Conservation (phyloP, 192 early-diverging fungal genomes). For the Cetraspora pellucida region DNA sequence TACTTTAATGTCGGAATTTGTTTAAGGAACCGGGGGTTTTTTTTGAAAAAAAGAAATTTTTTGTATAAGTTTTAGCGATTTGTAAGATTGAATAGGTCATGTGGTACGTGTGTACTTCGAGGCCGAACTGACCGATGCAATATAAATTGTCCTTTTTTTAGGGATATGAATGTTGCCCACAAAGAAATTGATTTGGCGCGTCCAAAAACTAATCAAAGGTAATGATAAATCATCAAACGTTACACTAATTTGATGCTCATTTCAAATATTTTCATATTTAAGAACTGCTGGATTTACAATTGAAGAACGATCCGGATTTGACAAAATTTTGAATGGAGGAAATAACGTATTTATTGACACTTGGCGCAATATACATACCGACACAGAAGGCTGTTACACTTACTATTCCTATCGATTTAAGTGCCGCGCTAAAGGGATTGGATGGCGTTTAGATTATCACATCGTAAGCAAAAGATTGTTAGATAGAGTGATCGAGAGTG, state of each 20-base stretch:
- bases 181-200: conserved; percentile 71
- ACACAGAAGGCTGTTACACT: conserved; percentile 66
- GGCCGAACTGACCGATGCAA: neutral
- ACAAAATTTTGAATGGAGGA: conserved; percentile 55
- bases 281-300: conserved; percentile 81
- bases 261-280: neutral
- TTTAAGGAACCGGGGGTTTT: no score
- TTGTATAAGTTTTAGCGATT: neutral
- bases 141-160: conserved; percentile 12
- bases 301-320: conserved; percentile 78
- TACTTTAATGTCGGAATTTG: no score
- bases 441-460: conserved; percentile 92
- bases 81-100: no score
- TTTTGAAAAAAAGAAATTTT: no score
- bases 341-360: conserved; percentile 66
- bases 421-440: conserved; percentile 67
- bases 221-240: conserved; percentile 4
- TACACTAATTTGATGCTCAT: neutral
- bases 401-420: conserved; percentile 80
- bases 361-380: conserved; percentile 72
- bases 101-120: no score
- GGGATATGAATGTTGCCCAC: conserved; percentile 87
- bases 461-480: conserved; percentile 59
- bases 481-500: conserved; percentile 59
- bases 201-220: conserved; percentile 73